phyloP scores from a whole-genome alignment of 2,329 filamentous ascomycete genomes.

The Botrytis fragariae region DNA sequence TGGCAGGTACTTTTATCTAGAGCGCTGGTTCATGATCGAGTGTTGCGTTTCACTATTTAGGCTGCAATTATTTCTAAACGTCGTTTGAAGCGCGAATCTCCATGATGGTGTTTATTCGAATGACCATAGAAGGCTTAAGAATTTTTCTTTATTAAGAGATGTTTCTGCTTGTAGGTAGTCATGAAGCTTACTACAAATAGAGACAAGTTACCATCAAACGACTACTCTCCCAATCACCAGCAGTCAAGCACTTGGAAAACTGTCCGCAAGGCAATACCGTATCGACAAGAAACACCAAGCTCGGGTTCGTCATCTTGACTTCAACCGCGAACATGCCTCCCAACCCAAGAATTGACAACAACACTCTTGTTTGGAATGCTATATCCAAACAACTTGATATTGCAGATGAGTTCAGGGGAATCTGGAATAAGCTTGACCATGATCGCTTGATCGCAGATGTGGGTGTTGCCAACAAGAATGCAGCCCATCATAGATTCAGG shows the following conservation, averaged over 20 bases:
- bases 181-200: neutral
- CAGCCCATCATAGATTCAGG: constrained; percentile 1
- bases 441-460: neutral
- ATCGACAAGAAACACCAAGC: neutral
- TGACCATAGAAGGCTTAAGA: neutral
- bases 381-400: neutral
- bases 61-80: neutral
- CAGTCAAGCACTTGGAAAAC: neutral
- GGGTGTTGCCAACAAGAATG: constrained; percentile 3
- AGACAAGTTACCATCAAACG: neutral
- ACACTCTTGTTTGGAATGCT: constrained; percentile 2
- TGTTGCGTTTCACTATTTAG: neutral
- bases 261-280: neutral
- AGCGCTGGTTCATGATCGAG: neutral
- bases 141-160: neutral
- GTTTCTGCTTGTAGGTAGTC: neutral
- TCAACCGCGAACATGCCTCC: neutral
- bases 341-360: neutral
- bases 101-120: neutral
- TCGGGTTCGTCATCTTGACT: neutral
- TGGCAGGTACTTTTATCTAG: neutral
- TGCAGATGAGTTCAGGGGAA: neutral
- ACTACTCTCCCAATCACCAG: neutral
- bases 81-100: too few species aligned
- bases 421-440: constrained; percentile 1